A percentile compares a stretch with the other conserved stretches of the same genome.
These are phyloP conservation scores for Geranomyces michiganensis DNA, from an alignment of 192 early-diverging fungal genomes.

Conservation along the genomic window DNA sequence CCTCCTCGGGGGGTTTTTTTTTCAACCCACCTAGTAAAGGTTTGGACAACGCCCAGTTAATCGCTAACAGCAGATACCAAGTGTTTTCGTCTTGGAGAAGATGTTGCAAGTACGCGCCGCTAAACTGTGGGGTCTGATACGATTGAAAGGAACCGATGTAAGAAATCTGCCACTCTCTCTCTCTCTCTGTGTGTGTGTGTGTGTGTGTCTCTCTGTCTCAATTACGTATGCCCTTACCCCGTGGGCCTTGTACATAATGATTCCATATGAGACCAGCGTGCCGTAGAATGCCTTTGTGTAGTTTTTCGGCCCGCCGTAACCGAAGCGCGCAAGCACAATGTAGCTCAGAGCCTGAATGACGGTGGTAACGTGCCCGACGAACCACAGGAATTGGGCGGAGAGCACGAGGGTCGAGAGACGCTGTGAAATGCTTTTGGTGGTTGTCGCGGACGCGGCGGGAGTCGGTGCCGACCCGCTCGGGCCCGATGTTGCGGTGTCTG, in stretches of 20 bases:
- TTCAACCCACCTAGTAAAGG: slow-evolving; percentile 67
- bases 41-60: slow-evolving; percentile 70
- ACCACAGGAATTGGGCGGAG: slow-evolving; percentile 45
- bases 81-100: slow-evolving; percentile 75
- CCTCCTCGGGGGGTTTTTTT: neutral
- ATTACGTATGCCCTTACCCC: slow-evolving; percentile 65
- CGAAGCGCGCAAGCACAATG: slow-evolving; percentile 19
- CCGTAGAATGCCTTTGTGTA: slow-evolving; percentile 71
- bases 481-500: too few species aligned
- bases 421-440: neutral
- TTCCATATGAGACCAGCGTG: slow-evolving; percentile 69
- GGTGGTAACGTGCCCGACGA: slow-evolving; percentile 44
- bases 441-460: neutral
- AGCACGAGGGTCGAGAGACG: slow-evolving; percentile 29
- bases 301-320: slow-evolving; percentile 27
- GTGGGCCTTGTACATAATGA: slow-evolving; percentile 78
- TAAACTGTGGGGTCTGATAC: slow-evolving; percentile 60
- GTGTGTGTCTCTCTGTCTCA: slow-evolving; percentile 1
- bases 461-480: too few species aligned
- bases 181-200: too few species aligned
- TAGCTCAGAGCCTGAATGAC: slow-evolving; percentile 40
- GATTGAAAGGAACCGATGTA: slow-evolving; percentile 13
- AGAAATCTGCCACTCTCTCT: slow-evolving; percentile 15
- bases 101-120: slow-evolving; percentile 59
- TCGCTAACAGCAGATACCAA: slow-evolving; percentile 71